A percentile compares a stretch with the other conserved stretches of the same genome.
phyloP scores from a whole-genome alignment of 257 asterid species.

The Ophiorrhiza pumila region DNA sequence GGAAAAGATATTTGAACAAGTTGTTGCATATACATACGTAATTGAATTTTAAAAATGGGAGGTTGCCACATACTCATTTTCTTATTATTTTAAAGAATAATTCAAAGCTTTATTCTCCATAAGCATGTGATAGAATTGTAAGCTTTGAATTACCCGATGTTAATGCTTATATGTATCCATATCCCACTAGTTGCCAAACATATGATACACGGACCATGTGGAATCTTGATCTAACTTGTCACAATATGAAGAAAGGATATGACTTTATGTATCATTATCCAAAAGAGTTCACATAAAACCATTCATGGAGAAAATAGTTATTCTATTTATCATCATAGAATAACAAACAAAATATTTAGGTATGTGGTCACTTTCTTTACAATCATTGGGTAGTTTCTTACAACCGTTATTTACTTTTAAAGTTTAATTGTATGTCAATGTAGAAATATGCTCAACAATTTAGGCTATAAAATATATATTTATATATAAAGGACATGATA shows the following conservation, averaged over 20 bases:
- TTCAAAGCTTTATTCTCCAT: background rate
- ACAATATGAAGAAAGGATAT: background rate
- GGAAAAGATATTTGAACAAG: background rate
- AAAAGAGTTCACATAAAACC: background rate
- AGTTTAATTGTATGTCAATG: background rate
- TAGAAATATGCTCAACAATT: background rate
- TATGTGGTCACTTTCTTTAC: background rate
- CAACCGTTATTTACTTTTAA: background rate
- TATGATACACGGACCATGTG: background rate
- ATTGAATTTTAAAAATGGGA: background rate
- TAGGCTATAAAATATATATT: background rate
- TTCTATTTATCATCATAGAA: background rate
- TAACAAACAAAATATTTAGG: accelerated
- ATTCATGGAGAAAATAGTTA: background rate
- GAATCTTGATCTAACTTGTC: background rate
- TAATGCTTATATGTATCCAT: no score
- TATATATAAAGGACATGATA: background rate
- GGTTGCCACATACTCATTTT: background rate
- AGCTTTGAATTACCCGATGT: background rate
- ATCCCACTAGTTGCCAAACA: background rate
- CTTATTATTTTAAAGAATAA: background rate
- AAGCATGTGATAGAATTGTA: background rate
- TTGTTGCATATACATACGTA: background rate
- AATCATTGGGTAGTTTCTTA: background rate
- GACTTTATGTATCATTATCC: background rate